These are phyloP conservation scores for Solanum lignicaule DNA, from an alignment of 257 asterid genomes.

Conservation along the genomic window DNA sequence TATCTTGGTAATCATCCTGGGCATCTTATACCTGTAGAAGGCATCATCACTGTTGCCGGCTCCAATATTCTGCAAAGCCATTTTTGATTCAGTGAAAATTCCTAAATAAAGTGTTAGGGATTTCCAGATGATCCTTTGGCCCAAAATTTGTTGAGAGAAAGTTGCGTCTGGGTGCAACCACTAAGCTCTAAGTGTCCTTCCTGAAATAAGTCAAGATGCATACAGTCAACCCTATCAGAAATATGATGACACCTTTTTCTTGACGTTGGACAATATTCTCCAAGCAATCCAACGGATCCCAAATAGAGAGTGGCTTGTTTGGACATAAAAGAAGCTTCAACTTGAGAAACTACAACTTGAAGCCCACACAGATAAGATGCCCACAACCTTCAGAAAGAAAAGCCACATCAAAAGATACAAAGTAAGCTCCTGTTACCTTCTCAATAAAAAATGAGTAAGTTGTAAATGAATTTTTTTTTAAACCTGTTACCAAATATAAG, in stretches of 20 bases:
- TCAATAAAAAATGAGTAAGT: not conserved
- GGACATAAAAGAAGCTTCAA: constrained; percentile 29
- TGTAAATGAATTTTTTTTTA: not conserved
- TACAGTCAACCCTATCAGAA: constrained; percentile 16
- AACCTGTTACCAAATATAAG: not conserved
- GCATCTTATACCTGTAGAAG: constrained; percentile 44
- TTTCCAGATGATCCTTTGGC: constrained; percentile 6
- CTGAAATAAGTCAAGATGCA: constrained; percentile 21
- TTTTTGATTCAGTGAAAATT: constrained; percentile 1
- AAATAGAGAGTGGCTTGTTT: constrained; percentile 14
- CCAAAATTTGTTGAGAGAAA: constrained; percentile 2
- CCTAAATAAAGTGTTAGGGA: not conserved
- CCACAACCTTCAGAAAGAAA: not conserved
- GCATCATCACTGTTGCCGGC: constrained; percentile 40
- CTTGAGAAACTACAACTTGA: not conserved
- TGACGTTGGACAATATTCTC: constrained; percentile 25
- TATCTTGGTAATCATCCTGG: constrained; percentile 30
- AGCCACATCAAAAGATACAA: constrained; percentile 51
- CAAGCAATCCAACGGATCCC: constrained; percentile 31
- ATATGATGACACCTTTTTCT: constrained; percentile 13
- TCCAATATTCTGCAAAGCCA: constrained; percentile 36
- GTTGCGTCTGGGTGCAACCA: constrained; percentile 15
- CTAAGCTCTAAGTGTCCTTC: constrained; percentile 1
- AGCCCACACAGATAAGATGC: not conserved
- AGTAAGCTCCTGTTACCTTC: not conserved